phyloP scores from a whole-genome alignment of 1,284 basidiomycete genomes.

The Ustilago vetiveriae region DNA sequence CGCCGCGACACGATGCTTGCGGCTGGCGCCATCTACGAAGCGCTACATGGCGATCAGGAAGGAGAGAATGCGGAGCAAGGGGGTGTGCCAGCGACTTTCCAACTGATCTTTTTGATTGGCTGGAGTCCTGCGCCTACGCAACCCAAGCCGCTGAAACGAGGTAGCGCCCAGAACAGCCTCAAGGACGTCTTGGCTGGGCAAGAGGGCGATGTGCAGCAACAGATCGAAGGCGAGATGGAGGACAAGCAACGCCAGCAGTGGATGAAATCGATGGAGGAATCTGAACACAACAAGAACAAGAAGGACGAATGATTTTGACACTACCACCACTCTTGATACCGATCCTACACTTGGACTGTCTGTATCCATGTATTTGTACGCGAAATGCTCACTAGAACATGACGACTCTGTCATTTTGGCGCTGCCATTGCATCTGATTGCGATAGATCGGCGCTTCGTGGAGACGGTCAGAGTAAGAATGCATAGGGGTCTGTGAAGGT shows the following conservation, averaged over 20 bases:
- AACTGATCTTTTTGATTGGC: slow-evolving; percentile 98
- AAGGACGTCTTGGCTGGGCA: slow-evolving; percentile 72
- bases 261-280: slow-evolving; percentile 35
- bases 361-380: slow-evolving; percentile 11
- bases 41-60: slow-evolving; percentile 69
- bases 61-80: slow-evolving; percentile 68
- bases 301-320: slow-evolving; percentile 1
- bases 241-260: slow-evolving; percentile 21
- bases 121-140: slow-evolving; percentile 92
- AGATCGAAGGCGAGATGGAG: slow-evolving; percentile 19
- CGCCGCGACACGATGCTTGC: slow-evolving; percentile 88
- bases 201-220: slow-evolving; percentile 27
- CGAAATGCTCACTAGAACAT: too few relatives aligned
- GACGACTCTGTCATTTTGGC: too few relatives aligned
- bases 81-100: slow-evolving; percentile 93
- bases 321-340: slow-evolving; percentile 2
- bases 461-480: too few relatives aligned
- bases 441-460: too few relatives aligned
- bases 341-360: too few relatives aligned
- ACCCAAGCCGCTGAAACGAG: slow-evolving; percentile 83
- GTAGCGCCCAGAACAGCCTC: slow-evolving; percentile 81
- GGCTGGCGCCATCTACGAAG: slow-evolving; percentile 91
- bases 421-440: too few relatives aligned
- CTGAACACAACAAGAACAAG: slow-evolving; percentile 6
- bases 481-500: too few relatives aligned